A percentile compares a stretch with the other conserved stretches of the same genome.
phyloP scores from a whole-genome alignment of 169 alveolate species.

The Cryptosporidium viatorum region DNA sequence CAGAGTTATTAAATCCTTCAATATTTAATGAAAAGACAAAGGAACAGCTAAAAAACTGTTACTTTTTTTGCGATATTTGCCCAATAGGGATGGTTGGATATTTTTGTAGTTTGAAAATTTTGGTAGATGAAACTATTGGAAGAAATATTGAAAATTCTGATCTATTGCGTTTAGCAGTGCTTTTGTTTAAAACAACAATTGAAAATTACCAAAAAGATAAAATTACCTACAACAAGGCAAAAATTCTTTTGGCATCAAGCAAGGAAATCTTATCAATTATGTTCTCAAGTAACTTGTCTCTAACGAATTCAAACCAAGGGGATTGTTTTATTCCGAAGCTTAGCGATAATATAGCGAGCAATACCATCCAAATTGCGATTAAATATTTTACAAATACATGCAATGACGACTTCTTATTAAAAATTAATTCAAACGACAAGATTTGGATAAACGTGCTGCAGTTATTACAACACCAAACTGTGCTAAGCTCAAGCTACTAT shows the following conservation, averaged over 20 bases:
- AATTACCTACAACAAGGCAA: conserved; percentile 37
- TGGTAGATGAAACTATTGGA: conserved; percentile 62
- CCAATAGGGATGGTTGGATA: conserved; percentile 69
- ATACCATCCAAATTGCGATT: neutral
- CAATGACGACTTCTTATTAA: conserved; percentile 20
- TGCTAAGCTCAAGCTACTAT: neutral
- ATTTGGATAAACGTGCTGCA: conserved; percentile 35
- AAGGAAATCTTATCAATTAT: conserved; percentile 17
- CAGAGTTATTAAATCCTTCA: conserved; percentile 68
- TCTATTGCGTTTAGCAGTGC: conserved; percentile 38
- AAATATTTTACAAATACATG: conserved; percentile 42
- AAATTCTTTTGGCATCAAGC: conserved; percentile 40
- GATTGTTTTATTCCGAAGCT: neutral
- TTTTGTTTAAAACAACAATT: conserved; percentile 42
- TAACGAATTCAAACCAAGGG: neutral
- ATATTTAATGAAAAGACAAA: conserved; percentile 36
- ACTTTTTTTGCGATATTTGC: conserved; percentile 48
- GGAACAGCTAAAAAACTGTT: conserved; percentile 44
- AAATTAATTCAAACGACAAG: neutral
- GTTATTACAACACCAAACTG: conserved; percentile 16
- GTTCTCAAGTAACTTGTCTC: neutral
- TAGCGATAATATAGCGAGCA: neutral
- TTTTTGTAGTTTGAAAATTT: conserved; percentile 16
- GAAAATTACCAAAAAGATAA: conserved; percentile 21
- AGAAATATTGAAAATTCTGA: conserved; percentile 36